Evolutionary conservation across 768 basidiomycete species (phyloP), one percentile per base, ranked within the genome.

Genomic region (Psilocybe cyanescens): DNA sequence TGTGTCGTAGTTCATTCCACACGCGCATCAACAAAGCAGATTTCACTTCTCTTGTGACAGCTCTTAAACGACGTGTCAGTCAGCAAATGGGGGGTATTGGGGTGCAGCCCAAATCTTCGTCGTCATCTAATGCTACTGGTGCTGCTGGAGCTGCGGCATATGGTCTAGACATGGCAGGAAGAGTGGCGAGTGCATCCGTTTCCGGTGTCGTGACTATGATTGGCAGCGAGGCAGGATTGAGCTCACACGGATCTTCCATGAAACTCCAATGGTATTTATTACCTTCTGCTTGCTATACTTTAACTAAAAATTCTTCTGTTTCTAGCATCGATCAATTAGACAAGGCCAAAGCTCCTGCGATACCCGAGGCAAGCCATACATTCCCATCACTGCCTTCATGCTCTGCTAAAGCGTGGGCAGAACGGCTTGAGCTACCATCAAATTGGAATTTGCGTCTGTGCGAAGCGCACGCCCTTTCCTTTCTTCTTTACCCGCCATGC

Each of bases 291-390:
- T 45, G 16, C 19, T 19, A 19, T 19, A 19, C 19, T 19, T 19
- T 19, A 19, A 19, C 19, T 19, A 19, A 19, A 19, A 19, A 19
- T 19, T 19, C 19, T 19, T 19, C 19, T 19, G 19, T 19, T 19
- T 19, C 19, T 67, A 97, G 96, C 72, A 98, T 99, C 67, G 97
- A 99, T 72, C 97, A 99, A 73, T 86, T 98, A 11, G 97, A 99
- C 78, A 99, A 99, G 74, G 91, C 94, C 0, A 97, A 99, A 66
- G 87, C 95, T 0, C 97, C 97, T 0, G 81, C 87, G 0, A 95
- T 98, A 56, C 97, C 97, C 0, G 97, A 99, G 60, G 83, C 91
- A 67, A 95, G 95, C 1, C 88, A 95, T 56, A 87, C 90, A 0
- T 79, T 85, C 0, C 91, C 86, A 71, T 85, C 87, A 0, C 86